Evolutionary conservation across 257 asterid species (phyloP).

Genomic region (Solanum pinnatisectum): DNA sequence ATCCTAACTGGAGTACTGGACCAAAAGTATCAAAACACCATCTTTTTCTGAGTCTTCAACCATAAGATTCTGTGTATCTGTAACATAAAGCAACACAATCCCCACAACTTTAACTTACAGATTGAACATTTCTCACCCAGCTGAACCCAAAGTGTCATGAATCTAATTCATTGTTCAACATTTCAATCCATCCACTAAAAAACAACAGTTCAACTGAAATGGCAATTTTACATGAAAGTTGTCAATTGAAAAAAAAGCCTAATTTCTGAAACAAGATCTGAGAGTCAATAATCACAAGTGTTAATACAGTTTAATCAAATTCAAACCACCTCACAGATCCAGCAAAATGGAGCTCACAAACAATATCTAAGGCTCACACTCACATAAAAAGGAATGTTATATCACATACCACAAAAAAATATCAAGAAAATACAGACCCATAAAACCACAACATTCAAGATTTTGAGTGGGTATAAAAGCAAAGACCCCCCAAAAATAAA

Average conservation of each 20-base stretch:
- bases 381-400: not conserved
- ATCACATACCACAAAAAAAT: not conserved
- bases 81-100: not conserved
- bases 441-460: not conserved
- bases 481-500: not conserved
- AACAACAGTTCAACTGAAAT: not conserved
- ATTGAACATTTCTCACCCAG: not conserved
- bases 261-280: not conserved
- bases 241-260: not conserved
- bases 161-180: not conserved
- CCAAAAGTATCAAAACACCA: not conserved
- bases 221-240: not conserved
- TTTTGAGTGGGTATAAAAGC: not conserved
- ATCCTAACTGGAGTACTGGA: not conserved
- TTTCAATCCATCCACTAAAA: not conserved
- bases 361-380: not conserved
- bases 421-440: not conserved
- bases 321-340: not conserved
- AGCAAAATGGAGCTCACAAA: not conserved
- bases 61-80: not conserved
- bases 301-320: not conserved
- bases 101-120: not conserved
- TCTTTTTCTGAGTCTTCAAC: not conserved
- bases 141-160: not conserved
- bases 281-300: not conserved